phyloP scores from a whole-genome alignment of 345 rosid species.

The Raphanus raphanistrum region DNA sequence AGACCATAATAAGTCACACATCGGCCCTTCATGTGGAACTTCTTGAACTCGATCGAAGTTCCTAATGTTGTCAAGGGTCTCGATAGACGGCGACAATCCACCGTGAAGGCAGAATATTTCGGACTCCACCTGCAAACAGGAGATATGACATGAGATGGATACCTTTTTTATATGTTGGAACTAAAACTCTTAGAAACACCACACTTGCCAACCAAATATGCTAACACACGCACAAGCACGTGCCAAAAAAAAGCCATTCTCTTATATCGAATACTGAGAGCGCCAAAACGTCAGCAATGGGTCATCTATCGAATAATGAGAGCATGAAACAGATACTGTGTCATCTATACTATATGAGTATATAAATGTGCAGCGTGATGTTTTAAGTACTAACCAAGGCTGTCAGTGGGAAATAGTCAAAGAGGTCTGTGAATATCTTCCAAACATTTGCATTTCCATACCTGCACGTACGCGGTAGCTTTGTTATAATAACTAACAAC shows the following conservation, averaged over 20 bases:
- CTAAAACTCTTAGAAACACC: slow-evolving; percentile 16
- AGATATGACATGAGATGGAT: neutral
- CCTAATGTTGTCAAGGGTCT: slow-evolving; percentile 90
- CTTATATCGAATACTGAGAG: neutral
- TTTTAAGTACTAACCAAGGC: slow-evolving; percentile 71
- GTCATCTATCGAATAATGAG: neutral
- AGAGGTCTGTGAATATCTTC: slow-evolving; percentile 95
- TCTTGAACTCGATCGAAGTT: slow-evolving; percentile 96
- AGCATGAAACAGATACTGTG: neutral
- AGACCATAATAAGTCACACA: slow-evolving; percentile 99
- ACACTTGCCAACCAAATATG: neutral
- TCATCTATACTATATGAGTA: slow-evolving; percentile 9
- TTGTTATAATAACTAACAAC: too few relatives aligned
- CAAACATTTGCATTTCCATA: slow-evolving; percentile 96
- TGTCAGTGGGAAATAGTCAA: slow-evolving; percentile 96
- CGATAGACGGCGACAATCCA: slow-evolving; percentile 92
- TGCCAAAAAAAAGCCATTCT: neutral
- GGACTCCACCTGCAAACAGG: slow-evolving; percentile 73
- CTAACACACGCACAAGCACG: neutral
- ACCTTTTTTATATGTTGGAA: slow-evolving; percentile 5
- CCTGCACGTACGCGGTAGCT: slow-evolving; percentile 49
- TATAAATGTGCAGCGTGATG: neutral
- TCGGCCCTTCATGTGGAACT: slow-evolving; percentile 98
- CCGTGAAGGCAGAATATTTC: slow-evolving; percentile 99
- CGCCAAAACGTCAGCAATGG: neutral